Percentiles rank a stretch among this genome's conserved stretches.
Conservation (phyloP, 495 filamentous ascomycete species). For the Neurospora terricola region DNA sequence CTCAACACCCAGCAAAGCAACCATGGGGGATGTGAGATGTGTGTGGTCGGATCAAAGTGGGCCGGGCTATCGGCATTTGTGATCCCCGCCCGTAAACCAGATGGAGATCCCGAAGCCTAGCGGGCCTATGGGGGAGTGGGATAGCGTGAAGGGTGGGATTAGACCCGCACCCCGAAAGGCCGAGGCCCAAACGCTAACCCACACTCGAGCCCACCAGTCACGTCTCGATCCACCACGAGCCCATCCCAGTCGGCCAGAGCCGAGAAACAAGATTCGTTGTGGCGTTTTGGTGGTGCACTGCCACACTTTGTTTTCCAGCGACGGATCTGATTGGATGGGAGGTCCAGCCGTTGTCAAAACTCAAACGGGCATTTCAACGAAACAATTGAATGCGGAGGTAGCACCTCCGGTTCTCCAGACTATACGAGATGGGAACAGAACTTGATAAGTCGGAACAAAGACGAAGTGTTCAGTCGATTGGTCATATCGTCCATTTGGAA, state of each 20-base stretch:
- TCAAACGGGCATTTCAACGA: not conserved
- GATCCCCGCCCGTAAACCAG: not conserved
- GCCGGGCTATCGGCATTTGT: not conserved
- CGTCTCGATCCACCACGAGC: not conserved
- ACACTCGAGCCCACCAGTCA: not conserved
- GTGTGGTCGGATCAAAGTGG: not conserved
- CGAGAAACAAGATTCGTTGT: not conserved
- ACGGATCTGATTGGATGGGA: not conserved
- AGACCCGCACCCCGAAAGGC: not conserved
- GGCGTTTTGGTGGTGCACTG: not conserved
- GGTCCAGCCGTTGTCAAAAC: not conserved
- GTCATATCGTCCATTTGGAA: not conserved
- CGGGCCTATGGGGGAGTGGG: not conserved
- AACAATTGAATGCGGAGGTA: not conserved
- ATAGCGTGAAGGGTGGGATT: not conserved
- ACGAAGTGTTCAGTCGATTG: not conserved
- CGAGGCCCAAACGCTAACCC: not conserved
- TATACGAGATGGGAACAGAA: not conserved
- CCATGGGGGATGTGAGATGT: not conserved
- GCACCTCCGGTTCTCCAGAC: not conserved
- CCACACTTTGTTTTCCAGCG: not conserved
- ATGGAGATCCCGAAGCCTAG: not conserved
- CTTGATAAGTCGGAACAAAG: not conserved
- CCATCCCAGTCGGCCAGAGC: not conserved
- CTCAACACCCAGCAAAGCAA: not conserved